Percentiles rank a stretch among this genome's conserved stretches.
Conservation (phyloP, 2,329 filamentous ascomycete genomes). For the Diaporthe longicolla region DNA sequence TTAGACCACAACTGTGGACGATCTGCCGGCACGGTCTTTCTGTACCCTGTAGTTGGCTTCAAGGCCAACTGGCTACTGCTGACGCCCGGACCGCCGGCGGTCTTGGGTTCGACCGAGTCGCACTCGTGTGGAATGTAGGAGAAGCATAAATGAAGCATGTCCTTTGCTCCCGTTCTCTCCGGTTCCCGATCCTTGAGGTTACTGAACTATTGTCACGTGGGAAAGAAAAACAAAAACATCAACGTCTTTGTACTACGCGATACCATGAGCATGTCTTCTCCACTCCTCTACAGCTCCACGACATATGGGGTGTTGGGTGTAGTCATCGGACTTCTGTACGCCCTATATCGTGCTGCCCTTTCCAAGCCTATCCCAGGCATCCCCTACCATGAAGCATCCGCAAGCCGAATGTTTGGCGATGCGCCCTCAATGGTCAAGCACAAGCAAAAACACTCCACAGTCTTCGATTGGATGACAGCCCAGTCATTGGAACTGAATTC, state of each 20-base stretch:
- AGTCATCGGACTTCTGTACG: conserved; percentile 2
- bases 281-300: neutral
- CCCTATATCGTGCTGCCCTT: conserved; percentile 38
- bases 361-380: conserved; percentile 43
- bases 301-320: neutral
- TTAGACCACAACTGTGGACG: neutral
- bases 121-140: too few species aligned
- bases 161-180: neutral
- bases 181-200: neutral
- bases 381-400: conserved; percentile 40
- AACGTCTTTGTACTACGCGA: neutral
- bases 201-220: neutral
- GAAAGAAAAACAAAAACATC: too few species aligned
- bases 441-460: conserved; percentile 9
- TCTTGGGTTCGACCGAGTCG: neutral
- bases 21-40: neutral
- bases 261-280: conserved; percentile 7
- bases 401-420: conserved; percentile 40
- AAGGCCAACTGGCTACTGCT: conserved; percentile 13
- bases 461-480: conserved; percentile 35
- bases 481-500: conserved; percentile 30
- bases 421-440: conserved; percentile 30
- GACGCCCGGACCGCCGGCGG: neutral
- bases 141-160: neutral
- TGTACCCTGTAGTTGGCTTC: conserved; percentile 1